These are phyloP conservation scores for Zangia roseola DNA, from an alignment of 768 basidiomycete genomes.

Conservation along the genomic window DNA sequence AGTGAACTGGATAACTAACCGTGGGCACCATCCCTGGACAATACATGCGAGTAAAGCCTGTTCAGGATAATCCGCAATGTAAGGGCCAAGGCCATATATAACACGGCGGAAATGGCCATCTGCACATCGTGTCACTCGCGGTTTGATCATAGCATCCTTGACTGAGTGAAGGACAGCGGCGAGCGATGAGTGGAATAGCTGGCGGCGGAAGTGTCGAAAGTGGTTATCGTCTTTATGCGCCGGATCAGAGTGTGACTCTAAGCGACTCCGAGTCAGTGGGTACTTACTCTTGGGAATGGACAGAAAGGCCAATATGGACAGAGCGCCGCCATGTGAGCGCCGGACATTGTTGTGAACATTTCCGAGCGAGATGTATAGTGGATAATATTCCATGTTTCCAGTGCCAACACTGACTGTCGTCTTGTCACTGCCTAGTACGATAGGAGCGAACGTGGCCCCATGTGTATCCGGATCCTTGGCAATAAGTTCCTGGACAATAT, in stretches of 20 bases:
- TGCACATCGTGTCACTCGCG: background rate
- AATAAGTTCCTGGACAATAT: slow-evolving; percentile 26
- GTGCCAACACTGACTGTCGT: slow-evolving; percentile 14
- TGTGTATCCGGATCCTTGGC: slow-evolving; percentile 10
- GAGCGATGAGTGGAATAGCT: background rate
- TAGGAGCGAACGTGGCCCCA: slow-evolving; percentile 11
- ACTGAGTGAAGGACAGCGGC: background rate
- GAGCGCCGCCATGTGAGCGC: background rate
- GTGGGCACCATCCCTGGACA: slow-evolving; percentile 1
- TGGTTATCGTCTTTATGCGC: background rate
- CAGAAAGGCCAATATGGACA: slow-evolving; percentile 22
- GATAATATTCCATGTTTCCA: slow-evolving; percentile 15
- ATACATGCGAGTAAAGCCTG: slow-evolving; percentile 1
- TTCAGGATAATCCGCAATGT: slow-evolving; percentile 1
- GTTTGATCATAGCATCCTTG: background rate
- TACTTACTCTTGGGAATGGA: slow-evolving; percentile 29
- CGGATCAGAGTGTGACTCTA: background rate
- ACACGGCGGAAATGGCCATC: background rate
- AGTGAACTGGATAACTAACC: background rate
- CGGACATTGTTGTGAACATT: slow-evolving; percentile 15
- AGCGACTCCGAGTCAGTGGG: background rate
- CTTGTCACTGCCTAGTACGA: slow-evolving; percentile 21
- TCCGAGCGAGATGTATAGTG: slow-evolving; percentile 15
- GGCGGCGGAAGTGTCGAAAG: background rate
- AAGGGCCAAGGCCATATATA: slow-evolving; percentile 4